Conservation (phyloP, 2,329 filamentous ascomycete genomes). For the Fusarium globosum region DNA sequence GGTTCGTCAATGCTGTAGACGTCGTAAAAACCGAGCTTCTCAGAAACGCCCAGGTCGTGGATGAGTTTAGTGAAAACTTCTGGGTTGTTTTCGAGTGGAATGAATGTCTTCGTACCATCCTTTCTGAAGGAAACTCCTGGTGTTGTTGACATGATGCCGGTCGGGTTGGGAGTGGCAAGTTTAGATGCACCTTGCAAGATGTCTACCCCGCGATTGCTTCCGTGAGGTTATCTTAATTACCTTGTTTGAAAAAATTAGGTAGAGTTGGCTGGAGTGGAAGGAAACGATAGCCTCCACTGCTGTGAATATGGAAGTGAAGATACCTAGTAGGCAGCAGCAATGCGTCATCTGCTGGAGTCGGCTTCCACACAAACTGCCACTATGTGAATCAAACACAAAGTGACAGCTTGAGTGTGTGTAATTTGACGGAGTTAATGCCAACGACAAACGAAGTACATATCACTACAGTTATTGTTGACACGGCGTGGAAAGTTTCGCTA, state of each 20-base stretch:
- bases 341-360: slow-evolving; percentile 24
- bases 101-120: slow-evolving; percentile 49
- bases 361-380: neutral
- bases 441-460: neutral
- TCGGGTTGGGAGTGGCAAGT: neutral
- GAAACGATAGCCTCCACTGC: neutral
- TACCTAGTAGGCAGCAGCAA: slow-evolving; percentile 18
- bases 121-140: slow-evolving; percentile 26
- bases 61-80: slow-evolving; percentile 81
- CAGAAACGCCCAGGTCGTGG: slow-evolving; percentile 76
- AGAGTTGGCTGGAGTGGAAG: neutral
- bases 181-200: neutral
- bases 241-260: neutral
- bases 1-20: slow-evolving; percentile 84
- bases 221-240: neutral
- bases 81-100: slow-evolving; percentile 71
- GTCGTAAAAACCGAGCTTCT: slow-evolving; percentile 78
- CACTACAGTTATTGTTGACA: neutral
- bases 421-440: neutral
- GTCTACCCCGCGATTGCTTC: slow-evolving; percentile 17
- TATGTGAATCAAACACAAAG: neutral
- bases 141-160: slow-evolving; percentile 27
- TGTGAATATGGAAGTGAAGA: slow-evolving; percentile 6
- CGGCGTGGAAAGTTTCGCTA: neutral
- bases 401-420: no score